Evolutionary conservation across 2,329 filamentous ascomycete genomes (phyloP).

Genomic region (Monosporascus sp.): DNA sequence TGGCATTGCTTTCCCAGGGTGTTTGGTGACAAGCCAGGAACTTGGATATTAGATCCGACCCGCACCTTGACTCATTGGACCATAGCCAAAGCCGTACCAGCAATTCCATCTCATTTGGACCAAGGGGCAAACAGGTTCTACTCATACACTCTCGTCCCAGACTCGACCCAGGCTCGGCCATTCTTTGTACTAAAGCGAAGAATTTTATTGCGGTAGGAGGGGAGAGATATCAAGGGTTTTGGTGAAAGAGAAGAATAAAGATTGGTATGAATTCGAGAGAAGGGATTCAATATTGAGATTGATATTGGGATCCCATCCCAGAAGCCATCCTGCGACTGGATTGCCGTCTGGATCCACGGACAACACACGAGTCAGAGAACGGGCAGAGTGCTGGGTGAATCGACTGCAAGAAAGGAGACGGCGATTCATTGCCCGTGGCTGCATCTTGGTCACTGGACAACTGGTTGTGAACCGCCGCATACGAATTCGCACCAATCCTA

Average conservation of each 20-base stretch:
- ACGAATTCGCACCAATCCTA: background rate
- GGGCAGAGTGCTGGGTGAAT: background rate
- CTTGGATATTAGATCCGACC: background rate
- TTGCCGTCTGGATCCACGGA: too few relatives aligned
- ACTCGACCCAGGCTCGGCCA: too few relatives aligned
- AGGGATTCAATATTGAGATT: too few relatives aligned
- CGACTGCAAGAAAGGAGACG: background rate
- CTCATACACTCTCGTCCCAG: background rate
- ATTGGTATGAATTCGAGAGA: too few relatives aligned
- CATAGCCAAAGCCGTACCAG: too few relatives aligned
- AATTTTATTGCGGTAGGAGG: too few relatives aligned
- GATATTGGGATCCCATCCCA: too few relatives aligned
- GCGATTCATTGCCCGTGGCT: background rate
- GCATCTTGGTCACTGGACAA: background rate
- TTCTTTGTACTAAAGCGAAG: too few relatives aligned
- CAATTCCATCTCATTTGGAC: too few relatives aligned
- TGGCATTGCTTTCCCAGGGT: conserved; percentile 5
- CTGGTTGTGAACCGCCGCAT: background rate
- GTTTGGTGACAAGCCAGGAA: conserved; percentile 1
- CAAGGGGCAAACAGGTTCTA: background rate
- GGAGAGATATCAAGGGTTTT: too few relatives aligned
- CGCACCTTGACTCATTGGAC: background rate
- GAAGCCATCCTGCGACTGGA: too few relatives aligned
- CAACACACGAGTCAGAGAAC: background rate
- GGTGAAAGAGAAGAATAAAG: too few relatives aligned